Evolutionary conservation across 805 yeast species (phyloP), one percentile per base, ranked within the genome.

Genomic region (Kuraishia piskuri): DNA sequence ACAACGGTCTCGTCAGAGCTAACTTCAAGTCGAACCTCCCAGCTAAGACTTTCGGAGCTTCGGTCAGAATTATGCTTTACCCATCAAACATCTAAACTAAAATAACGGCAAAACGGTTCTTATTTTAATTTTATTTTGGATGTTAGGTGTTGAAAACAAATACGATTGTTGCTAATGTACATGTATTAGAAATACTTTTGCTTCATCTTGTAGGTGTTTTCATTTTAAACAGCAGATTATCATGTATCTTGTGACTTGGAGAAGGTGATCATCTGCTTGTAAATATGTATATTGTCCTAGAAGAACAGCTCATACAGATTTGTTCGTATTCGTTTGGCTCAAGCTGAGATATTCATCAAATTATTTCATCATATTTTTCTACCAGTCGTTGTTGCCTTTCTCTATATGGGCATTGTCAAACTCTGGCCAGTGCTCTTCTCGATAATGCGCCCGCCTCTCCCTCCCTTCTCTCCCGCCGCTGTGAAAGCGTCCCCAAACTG

Each of bases 1-100:
- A 84, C 91, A 80, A 86, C 70, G 99, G 99, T 81, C 81, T 89
- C 66, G 97, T 94, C 68, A 92, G 99, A 82, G 98, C 99, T 72
- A 89, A 85, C 80, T 94, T 94, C 96, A 91, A 89, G 83, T 84
- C 88, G 79, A 94, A 94, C 91, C 86, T 94, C 74, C 99, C 99
- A 78, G 91, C 99, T 68, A 91, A 92, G 88, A 90, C 98, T 69
- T 92, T 94, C 77, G 99, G 99, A 82, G 97, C 99, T 74, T 86
- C 96, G 65, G 98, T 94, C 75, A 89, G 99, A 85, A 85, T 94
- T 83, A 90, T 94, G 96, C 91, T 92, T 79, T 92, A 92, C 88
- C 99, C 99, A 82, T 92, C 98, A 66, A 91, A 87, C 96, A 94
- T 92, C 89, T 92, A 92, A 87, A 68, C 23, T 31, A 23, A 40